Base-by-base conservation (phyloP, 2,329 filamentous ascomycete species). In the Hymenoscyphus fructigenus region DNA sequence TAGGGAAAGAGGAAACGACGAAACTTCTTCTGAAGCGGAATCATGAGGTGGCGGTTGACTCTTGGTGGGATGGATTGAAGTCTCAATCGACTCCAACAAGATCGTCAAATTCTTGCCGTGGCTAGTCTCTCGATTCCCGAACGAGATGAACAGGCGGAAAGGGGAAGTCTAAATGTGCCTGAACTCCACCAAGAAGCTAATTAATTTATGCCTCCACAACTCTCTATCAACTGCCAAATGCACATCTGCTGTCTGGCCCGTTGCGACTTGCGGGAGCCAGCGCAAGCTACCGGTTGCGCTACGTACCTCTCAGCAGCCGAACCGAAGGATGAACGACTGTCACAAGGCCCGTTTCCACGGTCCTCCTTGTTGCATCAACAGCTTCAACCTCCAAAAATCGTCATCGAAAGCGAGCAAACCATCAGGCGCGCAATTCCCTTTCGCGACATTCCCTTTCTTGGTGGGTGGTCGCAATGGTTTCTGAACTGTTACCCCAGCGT, bases 401-500 rank as follows among this genome's bases (percentile, higher is more conserved):
- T 20, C 20, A 50, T 14, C 20, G 47, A 53, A 10, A 50, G n/a
- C 44, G 44, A 50, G 44, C 44, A 50, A 50, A 17, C 36, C 36
- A 14, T 14, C 36, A 50, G 44, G n/a, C 44, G 20, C 44, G 20
- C 44, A 23, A 14, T 38, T 38, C 17, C 36, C 36, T 38, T 14
- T 17, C 44, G 44, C 44, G 17, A n/a, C 41, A 7, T 20, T 12
- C 26, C 47, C 47, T 23, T 53, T 23, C 23, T 23, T 23, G 20
- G 20, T 53, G 47, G 44, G 20, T 23, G 47, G 47, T 53, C 47
- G 47, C 20, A 10, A 53, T 20, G 41, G 41, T 47, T 47, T 53
- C 47, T 23, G n/a, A 50, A 50, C 20, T 50, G 44, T 50, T 50
- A 20, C 47, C 47, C 47, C 47, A 53, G 47, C 47, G 47, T 53